These are phyloP conservation scores for Aspergillus costaricaensis DNA, from an alignment of 2,329 filamentous ascomycete genomes.

Conservation along the genomic window DNA sequence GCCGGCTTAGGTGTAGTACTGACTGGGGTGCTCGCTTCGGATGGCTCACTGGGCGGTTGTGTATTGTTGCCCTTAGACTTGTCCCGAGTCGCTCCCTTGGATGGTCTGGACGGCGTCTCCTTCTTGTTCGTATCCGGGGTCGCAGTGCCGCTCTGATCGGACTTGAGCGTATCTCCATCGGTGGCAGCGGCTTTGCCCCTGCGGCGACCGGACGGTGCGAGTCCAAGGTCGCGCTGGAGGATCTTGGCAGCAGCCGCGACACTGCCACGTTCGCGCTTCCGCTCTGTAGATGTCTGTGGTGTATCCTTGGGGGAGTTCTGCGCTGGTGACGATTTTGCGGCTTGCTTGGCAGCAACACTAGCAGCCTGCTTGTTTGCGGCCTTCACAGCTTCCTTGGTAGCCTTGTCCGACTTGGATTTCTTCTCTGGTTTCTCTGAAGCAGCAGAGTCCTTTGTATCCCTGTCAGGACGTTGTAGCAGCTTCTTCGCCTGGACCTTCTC, in stretches of 20 bases:
- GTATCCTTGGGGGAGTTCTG: constrained; percentile 28
- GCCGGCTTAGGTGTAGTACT: constrained; percentile 24
- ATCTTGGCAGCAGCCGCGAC: constrained; percentile 58
- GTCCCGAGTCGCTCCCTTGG: constrained; percentile 21
- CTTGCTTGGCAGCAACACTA: constrained; percentile 34
- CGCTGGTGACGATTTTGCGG: constrained; percentile 19
- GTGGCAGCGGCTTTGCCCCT: constrained; percentile 34
- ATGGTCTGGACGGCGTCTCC: constrained; percentile 22
- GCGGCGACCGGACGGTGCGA: constrained; percentile 50
- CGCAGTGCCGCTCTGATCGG: constrained; percentile 15
- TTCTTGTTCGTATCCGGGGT: constrained; percentile 28
- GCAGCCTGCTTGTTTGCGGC: constrained; percentile 51
- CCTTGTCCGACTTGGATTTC: constrained; percentile 55
- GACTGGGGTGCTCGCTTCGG: constrained; percentile 19
- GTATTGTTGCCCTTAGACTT: constrained; percentile 22
- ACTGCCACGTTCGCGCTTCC: constrained; percentile 57
- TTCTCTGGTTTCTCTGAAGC: constrained; percentile 41
- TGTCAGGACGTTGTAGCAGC: constrained; percentile 43
- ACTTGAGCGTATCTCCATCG: constrained; percentile 27
- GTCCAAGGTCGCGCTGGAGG: constrained; percentile 63
- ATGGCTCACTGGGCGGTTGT: constrained; percentile 26
- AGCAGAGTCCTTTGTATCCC: constrained; percentile 29
- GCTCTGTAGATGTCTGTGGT: constrained; percentile 43
- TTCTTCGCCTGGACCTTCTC: constrained; percentile 47
- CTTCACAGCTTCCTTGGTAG: constrained; percentile 63